Conservation (phyloP, 2,329 filamentous ascomycete species). For the Chaetomium olivaceum region DNA sequence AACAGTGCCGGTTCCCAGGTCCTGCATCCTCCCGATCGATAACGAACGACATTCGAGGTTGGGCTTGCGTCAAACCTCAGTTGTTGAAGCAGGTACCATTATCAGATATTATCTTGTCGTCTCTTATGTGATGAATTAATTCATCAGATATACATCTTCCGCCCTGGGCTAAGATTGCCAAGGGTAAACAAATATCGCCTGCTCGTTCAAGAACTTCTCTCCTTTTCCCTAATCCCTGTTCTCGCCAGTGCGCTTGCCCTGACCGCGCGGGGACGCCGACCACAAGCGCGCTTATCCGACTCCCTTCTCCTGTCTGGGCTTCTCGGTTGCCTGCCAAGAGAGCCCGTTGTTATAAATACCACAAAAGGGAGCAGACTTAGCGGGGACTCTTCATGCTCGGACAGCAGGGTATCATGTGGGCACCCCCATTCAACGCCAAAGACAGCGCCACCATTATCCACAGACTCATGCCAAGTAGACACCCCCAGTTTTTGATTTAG, state of each 20-base stretch:
- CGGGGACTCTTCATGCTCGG: not conserved
- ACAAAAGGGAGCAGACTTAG: not conserved
- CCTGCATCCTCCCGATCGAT: not conserved
- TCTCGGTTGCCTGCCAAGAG: constrained; percentile 3
- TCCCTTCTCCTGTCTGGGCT: not conserved
- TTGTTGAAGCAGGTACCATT: not conserved
- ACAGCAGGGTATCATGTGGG: constrained; percentile 3
- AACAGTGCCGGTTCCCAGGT: not conserved
- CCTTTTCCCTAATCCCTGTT: not conserved
- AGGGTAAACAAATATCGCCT: not conserved
- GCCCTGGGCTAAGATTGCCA: not conserved
- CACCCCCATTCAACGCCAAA: constrained; percentile 2
- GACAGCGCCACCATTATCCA: not conserved
- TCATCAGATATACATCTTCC: not conserved
- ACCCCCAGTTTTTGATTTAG: constrained; percentile 16
- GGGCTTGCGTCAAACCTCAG: not conserved
- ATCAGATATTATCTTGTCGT: not conserved
- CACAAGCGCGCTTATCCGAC: not conserved
- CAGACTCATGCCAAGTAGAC: not conserved
- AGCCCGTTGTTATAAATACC: not conserved
- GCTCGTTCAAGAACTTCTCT: not conserved
- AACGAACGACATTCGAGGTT: not conserved
- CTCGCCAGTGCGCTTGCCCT: not conserved
- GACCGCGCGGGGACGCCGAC: not conserved
- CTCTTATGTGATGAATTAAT: too few species aligned